Base-by-base conservation (phyloP, 2,329 filamentous ascomycete genomes). In the Boeremia exigua region DNA sequence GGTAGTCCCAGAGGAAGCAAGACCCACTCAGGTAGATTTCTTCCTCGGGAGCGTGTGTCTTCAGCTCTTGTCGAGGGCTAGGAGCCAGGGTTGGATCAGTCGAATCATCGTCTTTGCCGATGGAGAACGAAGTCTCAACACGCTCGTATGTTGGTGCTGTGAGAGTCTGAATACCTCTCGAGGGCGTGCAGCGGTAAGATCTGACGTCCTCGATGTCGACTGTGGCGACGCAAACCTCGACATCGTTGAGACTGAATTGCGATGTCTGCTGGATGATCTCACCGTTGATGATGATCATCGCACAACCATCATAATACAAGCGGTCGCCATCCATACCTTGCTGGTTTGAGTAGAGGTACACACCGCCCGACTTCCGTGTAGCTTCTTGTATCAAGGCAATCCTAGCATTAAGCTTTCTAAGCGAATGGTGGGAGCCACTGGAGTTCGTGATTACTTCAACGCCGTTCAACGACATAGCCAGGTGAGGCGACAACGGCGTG, bases 371-470 rank as follows among this genome's bases (percentile, higher is more conserved):
- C 66, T 87, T 88, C 7, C 81, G 77, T 0, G 88, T 91, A 0
- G 86, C 86, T 63, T 90, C 83, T 1, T 79, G 77, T 49, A 92
- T 91, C 5, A 92, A 76, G 5, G 85, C 81, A 27, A 92, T 76
- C 2, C 87, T 78, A 0, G 79, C 84, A 54, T 88, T 77, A 0
- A 92, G 81, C 71, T 92, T 92, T 15, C 86, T 79, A 8, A 91
- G 75, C 62, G 86, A 83, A 66, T 86, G 85, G 70, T 94, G 90
- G 11, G 81, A 86, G 6, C 86, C 89, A 48, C 82, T 86, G 3
- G 82, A 86, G 72, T 94, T 94, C 8, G 68, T 70, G 59, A 90
- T 83, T 50, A 92, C 86, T 67, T 91, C 90, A 6, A 86, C 85
- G 4, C 91, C 90, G 64, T 87, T 82, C 2, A 92, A 78, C n/a